These are phyloP conservation scores for Aspergillus sp. DNA, from an alignment of 2,329 filamentous ascomycete species.

Conservation along the genomic window DNA sequence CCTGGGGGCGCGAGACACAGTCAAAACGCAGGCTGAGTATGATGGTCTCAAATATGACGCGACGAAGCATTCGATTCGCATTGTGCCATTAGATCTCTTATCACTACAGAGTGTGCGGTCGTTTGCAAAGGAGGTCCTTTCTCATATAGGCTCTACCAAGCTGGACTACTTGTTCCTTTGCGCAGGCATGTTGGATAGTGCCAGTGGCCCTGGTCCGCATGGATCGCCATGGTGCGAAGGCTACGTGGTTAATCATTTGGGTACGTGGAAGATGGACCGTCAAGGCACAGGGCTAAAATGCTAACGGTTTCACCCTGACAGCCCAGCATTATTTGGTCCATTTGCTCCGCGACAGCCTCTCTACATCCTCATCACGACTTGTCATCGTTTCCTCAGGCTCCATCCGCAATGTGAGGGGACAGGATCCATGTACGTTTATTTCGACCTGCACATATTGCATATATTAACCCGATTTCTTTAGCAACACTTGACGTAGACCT, in stretches of 20 bases:
- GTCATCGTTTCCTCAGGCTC: conserved; percentile 20
- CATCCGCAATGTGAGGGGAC: conserved; percentile 14
- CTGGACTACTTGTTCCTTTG: conserved; percentile 15
- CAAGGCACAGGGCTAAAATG: neutral
- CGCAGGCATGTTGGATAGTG: conserved; percentile 12
- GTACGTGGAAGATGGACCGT: conserved; percentile 7
- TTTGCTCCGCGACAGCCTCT: conserved; percentile 11
- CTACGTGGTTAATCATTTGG: conserved; percentile 18
- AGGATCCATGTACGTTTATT: conserved; percentile 14
- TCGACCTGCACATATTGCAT: neutral
- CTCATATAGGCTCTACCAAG: conserved; percentile 9
- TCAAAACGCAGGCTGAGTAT: conserved; percentile 11
- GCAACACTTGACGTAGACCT: conserved; percentile 17
- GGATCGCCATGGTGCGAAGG: conserved; percentile 20
- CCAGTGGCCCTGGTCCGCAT: conserved; percentile 14
- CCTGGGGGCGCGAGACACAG: conserved; percentile 15
- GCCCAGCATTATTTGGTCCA: conserved; percentile 19
- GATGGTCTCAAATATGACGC: conserved; percentile 14
- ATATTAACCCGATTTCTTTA: conserved; percentile 1
- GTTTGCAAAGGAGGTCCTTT: conserved; percentile 14
- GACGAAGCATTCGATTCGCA: conserved; percentile 12
- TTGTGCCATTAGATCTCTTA: conserved; percentile 16
- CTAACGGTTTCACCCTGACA: conserved; percentile 1
- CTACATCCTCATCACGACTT: conserved; percentile 14
- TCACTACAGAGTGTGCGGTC: conserved; percentile 16